A percentile compares a stretch with the other conserved stretches of the same genome.
Conservation (phyloP, 371 early-diverging fungal genomes). For the Scutellospora calospora region DNA sequence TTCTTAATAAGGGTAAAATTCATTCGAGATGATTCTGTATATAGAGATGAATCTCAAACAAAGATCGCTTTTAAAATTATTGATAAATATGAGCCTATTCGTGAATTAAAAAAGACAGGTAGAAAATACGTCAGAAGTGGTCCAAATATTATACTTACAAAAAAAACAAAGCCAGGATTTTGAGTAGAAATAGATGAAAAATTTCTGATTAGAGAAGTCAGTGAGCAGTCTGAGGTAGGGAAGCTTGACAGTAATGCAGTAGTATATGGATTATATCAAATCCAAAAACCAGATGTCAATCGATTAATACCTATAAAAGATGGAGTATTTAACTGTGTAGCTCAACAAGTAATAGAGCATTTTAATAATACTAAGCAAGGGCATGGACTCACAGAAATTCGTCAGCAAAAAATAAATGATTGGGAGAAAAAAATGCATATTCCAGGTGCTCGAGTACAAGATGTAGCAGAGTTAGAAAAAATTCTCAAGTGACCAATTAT, state of each 20-base stretch:
- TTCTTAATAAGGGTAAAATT: no score
- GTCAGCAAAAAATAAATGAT: no score
- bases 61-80: no score
- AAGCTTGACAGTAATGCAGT: slow-evolving; percentile 11
- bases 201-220: background rate
- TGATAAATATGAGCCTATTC: no score
- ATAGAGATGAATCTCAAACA: slow-evolving; percentile 15
- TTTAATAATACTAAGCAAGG: slow-evolving; percentile 9
- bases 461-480: no score
- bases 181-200: slow-evolving; percentile 12
- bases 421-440: no score
- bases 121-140: background rate
- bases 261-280: slow-evolving; percentile 22
- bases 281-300: slow-evolving; percentile 30
- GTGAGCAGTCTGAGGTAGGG: background rate
- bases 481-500: slow-evolving; percentile 1
- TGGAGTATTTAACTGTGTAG: slow-evolving; percentile 25
- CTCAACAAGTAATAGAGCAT: slow-evolving; percentile 16
- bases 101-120: no score
- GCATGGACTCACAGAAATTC: background rate
- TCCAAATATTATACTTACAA: slow-evolving; percentile 4
- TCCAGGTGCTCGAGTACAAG: slow-evolving; percentile 7
- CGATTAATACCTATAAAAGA: slow-evolving; percentile 32
- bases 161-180: no score
- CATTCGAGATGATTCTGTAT: no score